phyloP scores from a whole-genome alignment of 208 protist genomes.

The Trypanosoma melophagium region DNA sequence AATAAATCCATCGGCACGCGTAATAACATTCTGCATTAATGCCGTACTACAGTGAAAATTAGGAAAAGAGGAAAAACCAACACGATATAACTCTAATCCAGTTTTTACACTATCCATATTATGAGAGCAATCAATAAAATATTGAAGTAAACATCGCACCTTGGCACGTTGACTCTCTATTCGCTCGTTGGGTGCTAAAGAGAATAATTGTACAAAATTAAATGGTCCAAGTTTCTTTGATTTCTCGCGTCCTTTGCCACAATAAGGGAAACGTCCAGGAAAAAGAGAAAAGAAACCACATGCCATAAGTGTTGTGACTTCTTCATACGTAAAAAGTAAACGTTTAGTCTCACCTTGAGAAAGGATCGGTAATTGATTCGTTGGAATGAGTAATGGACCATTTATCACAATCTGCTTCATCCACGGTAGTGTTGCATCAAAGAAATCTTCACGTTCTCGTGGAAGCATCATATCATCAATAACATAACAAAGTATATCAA shows the following conservation, averaged over 20 bases:
- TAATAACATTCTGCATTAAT: constrained; percentile 28
- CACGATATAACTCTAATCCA: constrained; percentile 42
- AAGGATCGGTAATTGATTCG: constrained; percentile 31
- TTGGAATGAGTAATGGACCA: constrained; percentile 23
- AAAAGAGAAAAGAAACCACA: constrained; percentile 77
- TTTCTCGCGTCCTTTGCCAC: too few species aligned
- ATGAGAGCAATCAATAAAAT: constrained; percentile 43
- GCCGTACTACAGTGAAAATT: constrained; percentile 35
- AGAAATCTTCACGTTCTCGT: constrained; percentile 38
- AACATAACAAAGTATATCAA: constrained; percentile 27
- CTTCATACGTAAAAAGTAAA: constrained; percentile 32
- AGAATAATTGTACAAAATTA: constrained; percentile 62
- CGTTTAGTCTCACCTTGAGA: constrained; percentile 25
- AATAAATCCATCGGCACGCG: constrained; percentile 43
- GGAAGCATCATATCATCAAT: constrained; percentile 31
- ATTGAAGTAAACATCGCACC: constrained; percentile 58
- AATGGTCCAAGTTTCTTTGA: constrained; percentile 29
- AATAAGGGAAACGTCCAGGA: constrained; percentile 29
- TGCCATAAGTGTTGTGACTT: constrained; percentile 43
- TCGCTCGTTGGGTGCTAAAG: background rate
- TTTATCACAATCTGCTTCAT: constrained; percentile 42
- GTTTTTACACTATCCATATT: constrained; percentile 12
- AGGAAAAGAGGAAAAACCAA: constrained; percentile 37
- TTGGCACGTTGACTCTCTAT: constrained; percentile 41
- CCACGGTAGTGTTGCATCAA: constrained; percentile 56